Conservation (phyloP, 192 early-diverging fungal species). For the Backusella australiensis region DNA sequence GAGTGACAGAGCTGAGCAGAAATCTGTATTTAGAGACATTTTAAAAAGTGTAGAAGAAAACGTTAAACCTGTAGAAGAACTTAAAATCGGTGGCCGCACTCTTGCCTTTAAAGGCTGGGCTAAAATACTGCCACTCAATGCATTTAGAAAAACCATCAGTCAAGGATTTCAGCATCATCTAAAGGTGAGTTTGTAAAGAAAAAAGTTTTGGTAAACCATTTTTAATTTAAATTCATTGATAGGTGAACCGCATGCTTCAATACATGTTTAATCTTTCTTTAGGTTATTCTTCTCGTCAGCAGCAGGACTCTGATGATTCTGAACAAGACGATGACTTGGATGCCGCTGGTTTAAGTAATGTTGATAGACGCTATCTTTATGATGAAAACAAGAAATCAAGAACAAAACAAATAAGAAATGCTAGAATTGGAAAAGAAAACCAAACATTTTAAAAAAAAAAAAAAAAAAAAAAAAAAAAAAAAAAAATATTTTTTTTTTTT, state of each 20-base stretch:
- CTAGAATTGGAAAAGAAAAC: conserved; percentile 13
- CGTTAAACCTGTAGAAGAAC: conserved; percentile 48
- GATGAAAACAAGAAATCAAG: conserved; percentile 15
- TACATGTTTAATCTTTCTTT: conserved; percentile 12
- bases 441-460: background rate
- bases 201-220: background rate
- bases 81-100: conserved; percentile 45
- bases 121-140: conserved; percentile 17
- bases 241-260: conserved; percentile 8
- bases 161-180: conserved; percentile 28
- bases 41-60: conserved; percentile 56
- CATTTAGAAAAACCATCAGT: conserved; percentile 21
- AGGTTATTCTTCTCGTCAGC: background rate
- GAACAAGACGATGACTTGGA: conserved; percentile 5
- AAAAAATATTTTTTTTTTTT: too few species aligned
- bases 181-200: background rate
- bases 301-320: conserved; percentile 8
- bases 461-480: too few species aligned
- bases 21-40: conserved; percentile 65
- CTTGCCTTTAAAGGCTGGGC: conserved; percentile 59
- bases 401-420: conserved; percentile 12
- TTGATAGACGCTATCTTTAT: conserved; percentile 18
- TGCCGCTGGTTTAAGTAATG: conserved; percentile 5
- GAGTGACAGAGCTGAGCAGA: conserved; percentile 54
- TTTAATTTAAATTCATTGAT: background rate